These are phyloP conservation scores for Athelia sp. DNA, from an alignment of 1,284 basidiomycete species.

Conservation along the genomic window DNA sequence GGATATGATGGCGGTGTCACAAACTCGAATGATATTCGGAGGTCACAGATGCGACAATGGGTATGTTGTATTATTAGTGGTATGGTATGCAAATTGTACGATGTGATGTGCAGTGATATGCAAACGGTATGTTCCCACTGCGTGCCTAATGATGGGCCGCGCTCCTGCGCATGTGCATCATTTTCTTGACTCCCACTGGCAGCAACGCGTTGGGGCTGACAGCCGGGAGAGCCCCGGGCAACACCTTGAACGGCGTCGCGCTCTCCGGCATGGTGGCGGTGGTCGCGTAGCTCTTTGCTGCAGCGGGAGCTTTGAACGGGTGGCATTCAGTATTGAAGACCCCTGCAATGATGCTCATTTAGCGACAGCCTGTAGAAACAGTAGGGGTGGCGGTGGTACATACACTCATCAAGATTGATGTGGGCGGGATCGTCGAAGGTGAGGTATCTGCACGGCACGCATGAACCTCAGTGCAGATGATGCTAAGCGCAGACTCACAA, in stretches of 20 bases:
- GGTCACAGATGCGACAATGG: no score
- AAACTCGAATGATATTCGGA: no score
- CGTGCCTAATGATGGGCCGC: no score
- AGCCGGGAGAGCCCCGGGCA: not conserved
- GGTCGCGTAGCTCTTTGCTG: conserved; percentile 13
- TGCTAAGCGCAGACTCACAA: conserved; percentile 38
- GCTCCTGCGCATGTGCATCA: no score
- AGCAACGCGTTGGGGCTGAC: not conserved
- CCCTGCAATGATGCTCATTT: conserved; percentile 25
- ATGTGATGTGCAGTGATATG: no score
- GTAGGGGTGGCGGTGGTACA: conserved; percentile 14
- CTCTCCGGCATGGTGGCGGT: not conserved
- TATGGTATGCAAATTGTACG: no score
- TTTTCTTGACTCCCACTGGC: not conserved
- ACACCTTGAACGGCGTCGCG: not conserved
- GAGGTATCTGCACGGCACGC: conserved; percentile 41
- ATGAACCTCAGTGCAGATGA: not conserved
- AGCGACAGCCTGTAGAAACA: not conserved
- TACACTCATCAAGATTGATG: conserved; percentile 66
- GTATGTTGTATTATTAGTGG: no score
- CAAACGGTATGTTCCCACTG: no score
- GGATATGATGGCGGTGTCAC: no score
- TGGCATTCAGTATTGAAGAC: conserved; percentile 75
- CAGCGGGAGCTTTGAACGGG: conserved; percentile 51
- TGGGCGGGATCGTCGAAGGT: conserved; percentile 67